Evolutionary conservation across 2,329 filamentous ascomycete genomes (phyloP).

Genomic region (Delphinella strobiligena): DNA sequence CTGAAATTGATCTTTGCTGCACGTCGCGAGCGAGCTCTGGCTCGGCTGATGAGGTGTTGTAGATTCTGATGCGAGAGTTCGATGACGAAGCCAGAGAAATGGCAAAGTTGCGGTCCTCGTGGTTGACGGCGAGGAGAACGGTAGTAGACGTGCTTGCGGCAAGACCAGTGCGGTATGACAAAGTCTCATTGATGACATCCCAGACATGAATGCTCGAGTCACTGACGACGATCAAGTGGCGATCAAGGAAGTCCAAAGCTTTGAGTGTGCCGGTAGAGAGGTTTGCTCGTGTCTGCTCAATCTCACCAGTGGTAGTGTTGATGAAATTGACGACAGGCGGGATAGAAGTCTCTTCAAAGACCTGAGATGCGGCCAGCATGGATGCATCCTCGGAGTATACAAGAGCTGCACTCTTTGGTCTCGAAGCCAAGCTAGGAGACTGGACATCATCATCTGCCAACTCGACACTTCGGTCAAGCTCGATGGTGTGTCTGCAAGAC

Average conservation of each 20-base stretch:
- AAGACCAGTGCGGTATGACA: conserved; percentile 39
- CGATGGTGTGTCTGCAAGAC: conserved; percentile 45
- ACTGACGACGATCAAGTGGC: conserved; percentile 64
- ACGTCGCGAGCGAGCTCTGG: conserved; percentile 20
- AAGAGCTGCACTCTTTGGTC: conserved; percentile 47
- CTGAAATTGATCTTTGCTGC: conserved; percentile 46
- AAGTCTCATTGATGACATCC: conserved; percentile 68
- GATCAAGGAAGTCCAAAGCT: conserved; percentile 58
- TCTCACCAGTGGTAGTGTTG: conserved; percentile 54
- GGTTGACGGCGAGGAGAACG: conserved; percentile 60
- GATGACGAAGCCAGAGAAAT: conserved; percentile 7
- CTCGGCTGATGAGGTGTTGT: conserved; percentile 2
- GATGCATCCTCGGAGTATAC: conserved; percentile 78
- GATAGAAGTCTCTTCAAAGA: conserved; percentile 30
- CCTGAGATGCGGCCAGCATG: conserved; percentile 52
- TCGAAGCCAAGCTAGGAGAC: neutral
- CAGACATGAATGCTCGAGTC: conserved; percentile 63
- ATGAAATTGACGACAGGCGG: conserved; percentile 62
- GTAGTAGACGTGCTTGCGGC: conserved; percentile 23
- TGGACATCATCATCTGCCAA: conserved; percentile 2
- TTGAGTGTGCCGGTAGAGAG: conserved; percentile 50
- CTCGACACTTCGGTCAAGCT: conserved; percentile 20
- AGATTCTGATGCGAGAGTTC: conserved; percentile 4
- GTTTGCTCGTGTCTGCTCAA: conserved; percentile 56
- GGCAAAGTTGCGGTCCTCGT: conserved; percentile 34